Percentiles rank a stretch among this genome's conserved stretches.
phyloP scores from a whole-genome alignment of 2,329 filamentous ascomycete species.

The Fusarium buxicola region DNA sequence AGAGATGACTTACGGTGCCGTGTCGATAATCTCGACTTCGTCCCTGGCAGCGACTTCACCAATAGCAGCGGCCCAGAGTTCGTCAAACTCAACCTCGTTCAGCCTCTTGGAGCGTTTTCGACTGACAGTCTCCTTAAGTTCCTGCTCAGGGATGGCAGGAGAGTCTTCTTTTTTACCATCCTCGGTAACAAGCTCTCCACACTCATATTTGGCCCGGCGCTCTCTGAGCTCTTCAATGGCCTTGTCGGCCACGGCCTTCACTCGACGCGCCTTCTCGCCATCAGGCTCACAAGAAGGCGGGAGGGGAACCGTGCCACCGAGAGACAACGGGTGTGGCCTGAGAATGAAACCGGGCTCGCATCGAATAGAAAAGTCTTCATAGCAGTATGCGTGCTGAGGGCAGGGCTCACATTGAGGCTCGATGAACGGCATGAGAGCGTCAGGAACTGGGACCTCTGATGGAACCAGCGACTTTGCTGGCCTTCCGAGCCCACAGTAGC shows the following conservation, averaged over 20 bases:
- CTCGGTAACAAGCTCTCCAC: slow-evolving; percentile 76
- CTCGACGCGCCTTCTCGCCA: slow-evolving; percentile 87
- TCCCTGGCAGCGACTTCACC: slow-evolving; percentile 75
- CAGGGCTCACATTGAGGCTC: slow-evolving; percentile 90
- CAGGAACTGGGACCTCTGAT: slow-evolving; percentile 69
- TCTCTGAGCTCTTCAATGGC: slow-evolving; percentile 88
- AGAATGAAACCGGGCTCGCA: slow-evolving; percentile 92
- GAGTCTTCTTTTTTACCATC: slow-evolving; percentile 69
- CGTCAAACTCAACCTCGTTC: slow-evolving; percentile 89
- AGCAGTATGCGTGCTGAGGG: slow-evolving; percentile 91
- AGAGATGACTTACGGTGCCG: slow-evolving; percentile 63
- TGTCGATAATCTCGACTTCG: slow-evolving; percentile 64
- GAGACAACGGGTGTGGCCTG: slow-evolving; percentile 83
- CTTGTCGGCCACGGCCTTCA: slow-evolving; percentile 88
- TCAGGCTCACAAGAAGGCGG: slow-evolving; percentile 95
- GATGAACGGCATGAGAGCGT: slow-evolving; percentile 75
- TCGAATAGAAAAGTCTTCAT: slow-evolving; percentile 77
- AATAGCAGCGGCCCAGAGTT: slow-evolving; percentile 81
- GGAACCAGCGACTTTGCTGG: slow-evolving; percentile 65
- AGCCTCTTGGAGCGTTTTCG: slow-evolving; percentile 84
- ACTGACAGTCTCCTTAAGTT: slow-evolving; percentile 81
- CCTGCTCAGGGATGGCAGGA: slow-evolving; percentile 72
- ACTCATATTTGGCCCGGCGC: slow-evolving; percentile 89
- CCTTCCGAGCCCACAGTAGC: slow-evolving; percentile 89
- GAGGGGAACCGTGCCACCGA: slow-evolving; percentile 84